Base-by-base conservation (phyloP, 1,139 yeast genomes). In the Suhomyces bolitotheri region DNA sequence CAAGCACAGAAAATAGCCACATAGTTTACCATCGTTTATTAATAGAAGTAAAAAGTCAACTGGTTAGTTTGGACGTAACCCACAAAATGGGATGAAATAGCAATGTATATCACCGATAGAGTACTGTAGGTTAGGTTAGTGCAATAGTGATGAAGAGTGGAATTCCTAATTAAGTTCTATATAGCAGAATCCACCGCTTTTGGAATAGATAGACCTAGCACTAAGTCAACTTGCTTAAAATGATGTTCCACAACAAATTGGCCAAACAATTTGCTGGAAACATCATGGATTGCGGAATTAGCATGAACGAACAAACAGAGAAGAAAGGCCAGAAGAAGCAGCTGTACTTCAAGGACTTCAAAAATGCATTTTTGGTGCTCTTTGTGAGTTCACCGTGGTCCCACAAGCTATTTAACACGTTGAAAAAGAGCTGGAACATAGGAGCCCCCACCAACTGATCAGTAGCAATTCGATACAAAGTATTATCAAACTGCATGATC, bases 261-360 rank as follows among this genome's bases (percentile, higher is more conserved):
- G 79, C 79, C 31, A 75, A 47, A 50, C 85, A 79, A 47, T 76
- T 80, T 33, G 75, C 64, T 1, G 82, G 82, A 54, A 80, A 78
- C 51, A 78, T 68, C 46, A 73, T 55, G 23, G 63, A 56, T 20
- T 65, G 60, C 0, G 78, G 78, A 10, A 78, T 55, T 32, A 71
- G 62, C 28, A 69, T 61, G 49, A 80, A 80, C 41, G 74, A 68
- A 23, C 70, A 44, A 3, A 73, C 56, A 10, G 82, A 76, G 38
- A 78, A 73, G 29, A 73, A 56, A 6, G 86, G 85, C 83, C 85
- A 80, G 40, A 69, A 69, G 48, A 76, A 61, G 51, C 73, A 78
- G 22, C 81, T 73, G 40, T 73, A 69, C 41, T 72, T 72, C 41
- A 80, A 56, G 9, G 80, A 66, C 34, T 67, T 71, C 39, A 76